Evolutionary conservation across 2,329 filamentous ascomycete species (phyloP).

Genomic region (Fusarium avenaceum): DNA sequence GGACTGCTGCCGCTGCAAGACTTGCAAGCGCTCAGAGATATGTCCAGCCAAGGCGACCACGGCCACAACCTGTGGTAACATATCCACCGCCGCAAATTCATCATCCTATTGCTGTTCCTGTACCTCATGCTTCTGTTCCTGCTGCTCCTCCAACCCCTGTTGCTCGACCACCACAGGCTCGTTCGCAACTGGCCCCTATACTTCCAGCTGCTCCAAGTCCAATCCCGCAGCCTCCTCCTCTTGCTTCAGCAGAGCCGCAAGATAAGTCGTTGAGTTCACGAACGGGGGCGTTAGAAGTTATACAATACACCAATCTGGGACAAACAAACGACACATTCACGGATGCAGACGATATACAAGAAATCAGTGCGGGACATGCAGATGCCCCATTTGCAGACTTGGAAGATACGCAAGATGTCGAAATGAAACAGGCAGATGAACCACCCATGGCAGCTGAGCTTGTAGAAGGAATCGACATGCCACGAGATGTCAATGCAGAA

Average conservation of each 20-base stretch:
- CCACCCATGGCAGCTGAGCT: not conserved
- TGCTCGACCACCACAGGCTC: slow-evolving; percentile 2
- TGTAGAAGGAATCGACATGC: slow-evolving; percentile 2
- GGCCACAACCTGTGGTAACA: slow-evolving; percentile 51
- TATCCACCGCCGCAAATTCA: not conserved
- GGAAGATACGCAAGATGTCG: not conserved
- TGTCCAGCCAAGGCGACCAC: slow-evolving; percentile 62
- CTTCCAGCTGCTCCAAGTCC: slow-evolving; percentile 7
- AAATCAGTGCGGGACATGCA: not conserved
- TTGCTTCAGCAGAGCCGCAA: not conserved
- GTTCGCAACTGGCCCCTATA: slow-evolving; percentile 5
- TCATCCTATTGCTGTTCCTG: not conserved
- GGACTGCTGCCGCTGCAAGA: slow-evolving; percentile 69
- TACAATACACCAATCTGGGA: not conserved
- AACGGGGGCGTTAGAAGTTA: not conserved
- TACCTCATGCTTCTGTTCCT: too few relatives aligned
- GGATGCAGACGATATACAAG: not conserved
- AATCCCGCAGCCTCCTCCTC: slow-evolving; percentile 10
- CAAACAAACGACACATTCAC: slow-evolving; percentile 20
- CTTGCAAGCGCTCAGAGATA: slow-evolving; percentile 68
- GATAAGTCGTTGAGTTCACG: not conserved
- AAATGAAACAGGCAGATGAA: not conserved
- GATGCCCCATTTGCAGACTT: not conserved
- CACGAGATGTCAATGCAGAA: slow-evolving; percentile 1
- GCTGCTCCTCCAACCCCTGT: not conserved